Percentiles rank a stretch among this genome's conserved stretches.
Evolutionary conservation across 805 yeast species (phyloP).

Genomic region (Brettanomyces naardenensis): DNA sequence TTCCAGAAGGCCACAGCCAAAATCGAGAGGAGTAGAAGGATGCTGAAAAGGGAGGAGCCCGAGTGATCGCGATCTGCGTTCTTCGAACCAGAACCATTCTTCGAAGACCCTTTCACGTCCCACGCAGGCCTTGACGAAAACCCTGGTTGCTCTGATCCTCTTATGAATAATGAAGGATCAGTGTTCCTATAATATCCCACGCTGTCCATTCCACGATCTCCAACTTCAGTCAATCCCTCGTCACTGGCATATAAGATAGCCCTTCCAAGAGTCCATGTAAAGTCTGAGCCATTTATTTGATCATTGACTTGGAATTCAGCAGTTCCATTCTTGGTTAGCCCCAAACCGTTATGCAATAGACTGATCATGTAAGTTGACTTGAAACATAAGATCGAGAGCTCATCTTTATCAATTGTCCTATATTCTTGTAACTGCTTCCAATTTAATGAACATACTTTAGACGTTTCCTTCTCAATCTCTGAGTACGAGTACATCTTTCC

Average conservation of each 20-base stretch:
- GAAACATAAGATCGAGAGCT: constrained; percentile 47
- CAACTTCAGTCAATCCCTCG: constrained; percentile 26
- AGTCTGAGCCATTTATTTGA: constrained; percentile 68
- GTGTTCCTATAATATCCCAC: constrained; percentile 44
- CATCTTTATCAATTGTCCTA: constrained; percentile 27
- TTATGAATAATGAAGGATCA: constrained; percentile 35
- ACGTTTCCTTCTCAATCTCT: constrained; percentile 35
- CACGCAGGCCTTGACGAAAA: no score
- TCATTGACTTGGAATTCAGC: constrained; percentile 37
- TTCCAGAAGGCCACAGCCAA: no score
- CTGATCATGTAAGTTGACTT: constrained; percentile 52
- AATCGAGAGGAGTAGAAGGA: no score
- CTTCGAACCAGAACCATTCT: no score
- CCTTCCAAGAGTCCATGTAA: constrained; percentile 90
- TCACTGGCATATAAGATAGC: constrained; percentile 58
- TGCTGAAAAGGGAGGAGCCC: no score
- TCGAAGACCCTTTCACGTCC: no score
- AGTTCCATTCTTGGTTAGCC: constrained; percentile 43
- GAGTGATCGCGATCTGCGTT: no score
- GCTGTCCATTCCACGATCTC: not conserved
- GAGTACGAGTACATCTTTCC: constrained; percentile 37
- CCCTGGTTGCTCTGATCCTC: constrained; percentile 42
- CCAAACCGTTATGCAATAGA: constrained; percentile 52
- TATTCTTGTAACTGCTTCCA: constrained; percentile 19
- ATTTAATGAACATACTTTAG: constrained; percentile 37